Evolutionary conservation across 2,329 filamentous ascomycete genomes (phyloP).

Genomic region (Lasiodiplodia gonubiensis): DNA sequence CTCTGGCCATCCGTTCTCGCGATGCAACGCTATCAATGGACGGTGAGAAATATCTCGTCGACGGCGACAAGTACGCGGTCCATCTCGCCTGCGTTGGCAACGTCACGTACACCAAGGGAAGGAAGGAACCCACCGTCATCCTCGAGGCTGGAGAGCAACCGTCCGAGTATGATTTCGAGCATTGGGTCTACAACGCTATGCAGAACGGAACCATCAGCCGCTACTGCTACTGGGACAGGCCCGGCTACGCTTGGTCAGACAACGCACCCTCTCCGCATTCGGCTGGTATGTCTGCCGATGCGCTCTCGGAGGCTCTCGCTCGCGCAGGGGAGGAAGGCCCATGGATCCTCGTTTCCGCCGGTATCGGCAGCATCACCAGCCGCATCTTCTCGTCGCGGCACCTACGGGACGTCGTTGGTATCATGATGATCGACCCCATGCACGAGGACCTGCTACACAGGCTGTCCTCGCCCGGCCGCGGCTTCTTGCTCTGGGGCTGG

Average conservation of each 20-base stretch:
- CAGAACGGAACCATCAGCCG: constrained; percentile 81
- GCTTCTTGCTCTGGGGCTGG: constrained; percentile 84
- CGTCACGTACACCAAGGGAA: constrained; percentile 60
- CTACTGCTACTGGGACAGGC: constrained; percentile 95
- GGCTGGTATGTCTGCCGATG: constrained; percentile 90
- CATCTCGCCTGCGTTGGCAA: constrained; percentile 88
- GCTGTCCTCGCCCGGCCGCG: constrained; percentile 70
- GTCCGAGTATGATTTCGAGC: constrained; percentile 78
- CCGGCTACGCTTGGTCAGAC: constrained; percentile 86
- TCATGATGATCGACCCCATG: constrained; percentile 85
- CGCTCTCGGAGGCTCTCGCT: constrained; percentile 82
- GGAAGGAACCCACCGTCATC: constrained; percentile 75
- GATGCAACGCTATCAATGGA: constrained; percentile 76
- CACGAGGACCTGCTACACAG: constrained; percentile 83
- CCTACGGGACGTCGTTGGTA: constrained; percentile 72
- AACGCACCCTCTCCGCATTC: constrained; percentile 93
- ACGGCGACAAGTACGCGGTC: constrained; percentile 82
- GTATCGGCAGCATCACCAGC: constrained; percentile 85
- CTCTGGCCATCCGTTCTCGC: constrained; percentile 77
- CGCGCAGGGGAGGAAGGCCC: constrained; percentile 82
- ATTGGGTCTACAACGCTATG: constrained; percentile 76
- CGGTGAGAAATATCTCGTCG: constrained; percentile 79
- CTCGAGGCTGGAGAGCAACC: constrained; percentile 83
- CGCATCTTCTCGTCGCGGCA: constrained; percentile 91
- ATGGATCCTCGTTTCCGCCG: constrained; percentile 86